Conservation (phyloP, 257 asterid genomes). For the Jacaranda mimosifolia region DNA sequence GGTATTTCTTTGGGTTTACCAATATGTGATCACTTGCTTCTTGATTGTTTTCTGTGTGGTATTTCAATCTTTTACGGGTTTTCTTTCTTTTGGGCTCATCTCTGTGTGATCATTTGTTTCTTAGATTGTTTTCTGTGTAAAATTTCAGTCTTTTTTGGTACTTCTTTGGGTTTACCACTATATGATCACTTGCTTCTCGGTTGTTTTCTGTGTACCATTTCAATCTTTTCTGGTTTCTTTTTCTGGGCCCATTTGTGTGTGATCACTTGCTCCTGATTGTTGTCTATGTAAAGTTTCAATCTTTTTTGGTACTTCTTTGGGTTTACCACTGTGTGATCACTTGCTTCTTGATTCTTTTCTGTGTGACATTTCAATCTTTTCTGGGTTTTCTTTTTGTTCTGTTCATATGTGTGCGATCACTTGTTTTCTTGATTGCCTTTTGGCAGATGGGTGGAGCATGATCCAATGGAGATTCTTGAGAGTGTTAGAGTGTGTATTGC, state of each 20-base stretch:
- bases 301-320: neutral
- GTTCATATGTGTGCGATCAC: neutral
- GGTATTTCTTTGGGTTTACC: neutral
- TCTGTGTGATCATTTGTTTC: neutral
- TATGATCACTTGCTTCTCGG: neutral
- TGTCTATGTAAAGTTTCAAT: no score
- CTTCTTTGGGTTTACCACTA: neutral
- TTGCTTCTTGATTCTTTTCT: neutral
- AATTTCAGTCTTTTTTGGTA: neutral
- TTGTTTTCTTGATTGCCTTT: slow-evolving; percentile 16
- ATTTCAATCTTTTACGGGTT: slow-evolving; percentile 5
- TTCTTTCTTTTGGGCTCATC: neutral
- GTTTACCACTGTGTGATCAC: neutral
- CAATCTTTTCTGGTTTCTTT: neutral
- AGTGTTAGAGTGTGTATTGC: slow-evolving; percentile 80
- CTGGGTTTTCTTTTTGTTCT: neutral
- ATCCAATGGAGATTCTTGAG: slow-evolving; percentile 91
- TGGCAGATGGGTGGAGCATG: slow-evolving; percentile 97
- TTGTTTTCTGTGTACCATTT: neutral
- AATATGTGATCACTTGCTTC: neutral
- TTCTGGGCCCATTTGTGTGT: neutral
- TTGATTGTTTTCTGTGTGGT: neutral
- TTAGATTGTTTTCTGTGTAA: no score
- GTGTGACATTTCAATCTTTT: neutral
- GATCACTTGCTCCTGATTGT: neutral